Percentiles rank a stretch among this genome's conserved stretches.
phyloP scores from a whole-genome alignment of 805 yeast genomes.

The Naumovozyma baii region DNA sequence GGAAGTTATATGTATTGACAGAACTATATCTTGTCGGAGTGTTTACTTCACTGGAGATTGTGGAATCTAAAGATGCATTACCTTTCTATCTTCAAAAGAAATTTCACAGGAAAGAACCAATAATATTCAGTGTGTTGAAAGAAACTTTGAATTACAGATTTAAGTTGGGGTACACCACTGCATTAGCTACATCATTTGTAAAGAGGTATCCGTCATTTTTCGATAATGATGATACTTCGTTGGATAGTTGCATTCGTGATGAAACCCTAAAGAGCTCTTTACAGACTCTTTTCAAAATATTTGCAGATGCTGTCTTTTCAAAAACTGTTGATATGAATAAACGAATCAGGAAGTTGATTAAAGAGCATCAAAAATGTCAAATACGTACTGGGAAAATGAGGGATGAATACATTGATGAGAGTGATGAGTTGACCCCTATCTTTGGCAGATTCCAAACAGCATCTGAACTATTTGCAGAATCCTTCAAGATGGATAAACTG shows the following conservation, averaged over 20 bases:
- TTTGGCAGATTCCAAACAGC: slow-evolving; percentile 38
- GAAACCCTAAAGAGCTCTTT: slow-evolving; percentile 23
- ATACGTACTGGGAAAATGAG: slow-evolving; percentile 55
- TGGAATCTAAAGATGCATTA: slow-evolving; percentile 30
- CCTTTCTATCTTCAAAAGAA: slow-evolving; percentile 37
- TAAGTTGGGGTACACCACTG: slow-evolving; percentile 27
- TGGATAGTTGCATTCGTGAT: slow-evolving; percentile 23
- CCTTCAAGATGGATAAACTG: slow-evolving; percentile 33
- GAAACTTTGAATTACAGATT: slow-evolving; percentile 38
- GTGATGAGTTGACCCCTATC: slow-evolving; percentile 27
- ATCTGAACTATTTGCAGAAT: slow-evolving; percentile 36
- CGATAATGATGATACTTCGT: slow-evolving; percentile 21
- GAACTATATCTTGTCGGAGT: slow-evolving; percentile 54
- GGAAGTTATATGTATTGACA: slow-evolving; percentile 40
- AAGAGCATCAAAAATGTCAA: slow-evolving; percentile 43
- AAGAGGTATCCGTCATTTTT: slow-evolving; percentile 37
- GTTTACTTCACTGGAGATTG: slow-evolving; percentile 38
- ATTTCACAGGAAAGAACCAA: slow-evolving; percentile 30
- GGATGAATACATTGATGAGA: slow-evolving; percentile 32
- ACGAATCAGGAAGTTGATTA: slow-evolving; percentile 30
- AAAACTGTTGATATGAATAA: slow-evolving; percentile 31
- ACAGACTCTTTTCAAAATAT: slow-evolving; percentile 34
- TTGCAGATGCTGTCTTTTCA: slow-evolving; percentile 35
- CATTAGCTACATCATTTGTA: slow-evolving; percentile 40
- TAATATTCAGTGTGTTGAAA: slow-evolving; percentile 36